Evolutionary conservation across 768 basidiomycete species (phyloP), one percentile per base, ranked within the genome.

Genomic region (Leccinum incarnatum): DNA sequence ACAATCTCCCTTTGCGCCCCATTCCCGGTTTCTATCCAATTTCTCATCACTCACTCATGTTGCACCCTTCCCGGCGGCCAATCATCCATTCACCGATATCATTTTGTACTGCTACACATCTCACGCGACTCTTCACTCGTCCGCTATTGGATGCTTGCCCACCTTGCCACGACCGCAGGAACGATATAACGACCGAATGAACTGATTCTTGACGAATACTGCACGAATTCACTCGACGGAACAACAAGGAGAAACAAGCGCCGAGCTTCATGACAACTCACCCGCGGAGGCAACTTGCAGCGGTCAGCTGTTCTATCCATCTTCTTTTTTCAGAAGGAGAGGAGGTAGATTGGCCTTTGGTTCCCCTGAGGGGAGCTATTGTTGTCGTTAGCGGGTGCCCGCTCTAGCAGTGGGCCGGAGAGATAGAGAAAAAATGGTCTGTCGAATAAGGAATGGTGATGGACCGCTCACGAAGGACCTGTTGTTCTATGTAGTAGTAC

Each of bases 191-290:
- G 70, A 74, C 63, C 62, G 65, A 72, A 61, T 62, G 70, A 74
- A 69, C 55, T 51, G 57, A 72, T 74, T 75, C 72, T 75, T 70
- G 74, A 74, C 69, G 71, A 74, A 73, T 65, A 58, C 34, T 71
- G 52, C 15, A 74, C 62, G 68, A 73, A 62, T 57, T 66, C 68
- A 68, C 53, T 52, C 71, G 56, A 72, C 61, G 61, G 70, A 70
- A 62, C 49, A 62, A 62, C 67, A 65, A 64, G 67, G 71, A 61
- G 53, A 54, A 56, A 55, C 58, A 57, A 42, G 25, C 57, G 56
- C 66, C 67, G 57, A 67, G 62, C 53, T 59, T 63, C 40, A 62
- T 54, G 62, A 62, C 51, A 25, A 53, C 62, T 65, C 66, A 55
- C 63, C 61, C 63, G 51, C 34, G n/a, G 61, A 62, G 37, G 52